These are phyloP conservation scores for Teratosphaeria gauchensis DNA, from an alignment of 2,329 filamentous ascomycete species.

Conservation along the genomic window DNA sequence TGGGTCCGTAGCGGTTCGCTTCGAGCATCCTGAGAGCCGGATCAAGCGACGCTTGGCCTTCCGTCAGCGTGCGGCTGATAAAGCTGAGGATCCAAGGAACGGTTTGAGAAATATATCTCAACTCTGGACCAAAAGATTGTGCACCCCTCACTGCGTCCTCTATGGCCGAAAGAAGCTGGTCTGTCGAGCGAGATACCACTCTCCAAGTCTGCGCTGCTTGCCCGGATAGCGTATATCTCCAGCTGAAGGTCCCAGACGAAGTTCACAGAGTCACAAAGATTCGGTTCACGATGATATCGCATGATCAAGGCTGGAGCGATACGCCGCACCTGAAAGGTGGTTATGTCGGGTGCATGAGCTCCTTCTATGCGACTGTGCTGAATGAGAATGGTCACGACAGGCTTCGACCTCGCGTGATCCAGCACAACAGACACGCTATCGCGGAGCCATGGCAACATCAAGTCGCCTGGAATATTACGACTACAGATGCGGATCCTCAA, in stretches of 20 bases:
- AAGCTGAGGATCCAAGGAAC: neutral
- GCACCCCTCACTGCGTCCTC: neutral
- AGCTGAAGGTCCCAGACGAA: neutral
- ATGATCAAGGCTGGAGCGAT: neutral
- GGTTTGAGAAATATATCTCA: neutral
- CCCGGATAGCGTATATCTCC: neutral
- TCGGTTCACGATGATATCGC: neutral
- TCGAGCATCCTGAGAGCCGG: neutral
- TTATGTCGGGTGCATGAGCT: neutral
- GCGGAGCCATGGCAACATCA: neutral
- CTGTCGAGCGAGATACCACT: neutral
- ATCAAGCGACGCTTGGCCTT: neutral
- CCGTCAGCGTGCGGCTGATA: neutral
- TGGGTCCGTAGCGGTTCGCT: neutral
- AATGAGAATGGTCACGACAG: neutral
- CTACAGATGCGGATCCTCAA: neutral
- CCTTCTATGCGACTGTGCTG: neutral
- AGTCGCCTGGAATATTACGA: neutral
- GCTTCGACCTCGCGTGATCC: neutral
- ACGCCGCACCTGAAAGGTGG: neutral
- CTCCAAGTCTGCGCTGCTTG: neutral
- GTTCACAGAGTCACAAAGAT: neutral
- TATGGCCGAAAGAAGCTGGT: neutral
- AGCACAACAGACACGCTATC: neutral
- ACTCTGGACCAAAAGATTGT: neutral